Percentiles rank a stretch among this genome's conserved stretches.
These are phyloP conservation scores for Xylaria sp. DNA, from an alignment of 2,329 filamentous ascomycete genomes.

Conservation along the genomic window DNA sequence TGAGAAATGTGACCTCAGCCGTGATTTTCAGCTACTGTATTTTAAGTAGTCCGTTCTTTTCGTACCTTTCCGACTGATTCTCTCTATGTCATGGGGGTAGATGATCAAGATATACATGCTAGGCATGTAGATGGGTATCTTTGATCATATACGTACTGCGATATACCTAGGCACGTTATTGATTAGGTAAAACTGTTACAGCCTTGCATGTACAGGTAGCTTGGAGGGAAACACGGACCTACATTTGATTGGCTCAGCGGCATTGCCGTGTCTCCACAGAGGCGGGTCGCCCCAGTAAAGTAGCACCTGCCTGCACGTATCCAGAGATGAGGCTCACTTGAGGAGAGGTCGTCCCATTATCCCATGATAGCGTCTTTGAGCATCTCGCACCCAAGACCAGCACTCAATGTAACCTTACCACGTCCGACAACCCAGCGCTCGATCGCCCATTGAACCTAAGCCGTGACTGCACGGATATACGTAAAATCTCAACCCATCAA, in stretches of 20 bases:
- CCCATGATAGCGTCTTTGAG: slow-evolving; percentile 1
- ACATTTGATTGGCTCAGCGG: background rate
- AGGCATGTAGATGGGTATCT: too few species aligned
- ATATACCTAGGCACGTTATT: too few species aligned
- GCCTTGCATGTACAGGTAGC: background rate
- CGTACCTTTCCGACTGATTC: too few species aligned
- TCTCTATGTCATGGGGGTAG: too few species aligned
- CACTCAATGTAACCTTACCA: background rate
- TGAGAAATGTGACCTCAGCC: too few species aligned
- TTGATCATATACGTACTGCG: too few species aligned
- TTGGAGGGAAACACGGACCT: background rate
- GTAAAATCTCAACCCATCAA: slow-evolving; percentile 1
- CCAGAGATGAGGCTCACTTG: slow-evolving; percentile 10
- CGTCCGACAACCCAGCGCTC: background rate
- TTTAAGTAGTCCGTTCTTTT: too few species aligned
- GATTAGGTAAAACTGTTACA: background rate
- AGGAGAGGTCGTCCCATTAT: background rate
- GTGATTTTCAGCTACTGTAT: too few species aligned
- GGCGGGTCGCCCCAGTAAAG: slow-evolving; percentile 1
- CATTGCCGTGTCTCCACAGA: background rate
- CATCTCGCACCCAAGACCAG: background rate
- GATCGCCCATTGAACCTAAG: background rate
- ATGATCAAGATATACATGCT: too few species aligned
- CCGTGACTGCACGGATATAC: background rate
- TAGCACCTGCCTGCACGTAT: slow-evolving; percentile 8